Evolutionary conservation across 371 early-diverging fungal species (phyloP).

Genomic region (Mitosporidium daphniae): DNA sequence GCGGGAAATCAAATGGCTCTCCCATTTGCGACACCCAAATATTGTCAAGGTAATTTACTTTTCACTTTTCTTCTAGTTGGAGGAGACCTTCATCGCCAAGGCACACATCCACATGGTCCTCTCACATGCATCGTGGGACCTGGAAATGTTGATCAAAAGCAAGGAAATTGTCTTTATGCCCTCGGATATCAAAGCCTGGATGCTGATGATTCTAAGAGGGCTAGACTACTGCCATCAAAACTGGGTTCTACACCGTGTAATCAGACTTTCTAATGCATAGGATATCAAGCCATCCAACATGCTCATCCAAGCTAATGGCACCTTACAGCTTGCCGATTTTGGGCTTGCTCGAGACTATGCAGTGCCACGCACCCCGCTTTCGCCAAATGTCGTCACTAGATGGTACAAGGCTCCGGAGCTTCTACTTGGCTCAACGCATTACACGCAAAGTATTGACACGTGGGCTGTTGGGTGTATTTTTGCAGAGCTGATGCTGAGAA

Average conservation of each 20-base stretch:
- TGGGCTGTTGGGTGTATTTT: constrained; percentile 97
- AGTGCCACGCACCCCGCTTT: constrained; percentile 45
- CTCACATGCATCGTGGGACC: constrained; percentile 66
- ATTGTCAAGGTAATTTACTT: constrained; percentile 23
- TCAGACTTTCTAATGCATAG: constrained; percentile 5
- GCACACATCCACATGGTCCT: constrained; percentile 64
- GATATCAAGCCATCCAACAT: constrained; percentile 99
- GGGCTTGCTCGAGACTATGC: constrained; percentile 79
- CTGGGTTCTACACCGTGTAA: constrained; percentile 63
- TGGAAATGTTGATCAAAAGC: constrained; percentile 88
- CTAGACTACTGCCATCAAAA: constrained; percentile 58
- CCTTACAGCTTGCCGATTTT: constrained; percentile 93
- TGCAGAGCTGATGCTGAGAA: constrained; percentile 82
- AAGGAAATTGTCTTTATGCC: constrained; percentile 59
- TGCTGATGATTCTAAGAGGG: constrained; percentile 79
- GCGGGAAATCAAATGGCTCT: constrained; percentile 75
- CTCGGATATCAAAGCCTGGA: constrained; percentile 89
- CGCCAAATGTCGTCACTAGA: constrained; percentile 36
- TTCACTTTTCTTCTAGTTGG: constrained; percentile 14
- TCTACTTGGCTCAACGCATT: constrained; percentile 55
- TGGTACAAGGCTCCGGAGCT: constrained; percentile 99
- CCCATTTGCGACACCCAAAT: constrained; percentile 59
- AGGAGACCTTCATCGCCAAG: constrained; percentile 71
- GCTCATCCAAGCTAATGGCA: constrained; percentile 47
- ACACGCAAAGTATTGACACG: constrained; percentile 62